Base-by-base conservation (phyloP, 2,329 filamentous ascomycete species). In the Laburnicola sp. region DNA sequence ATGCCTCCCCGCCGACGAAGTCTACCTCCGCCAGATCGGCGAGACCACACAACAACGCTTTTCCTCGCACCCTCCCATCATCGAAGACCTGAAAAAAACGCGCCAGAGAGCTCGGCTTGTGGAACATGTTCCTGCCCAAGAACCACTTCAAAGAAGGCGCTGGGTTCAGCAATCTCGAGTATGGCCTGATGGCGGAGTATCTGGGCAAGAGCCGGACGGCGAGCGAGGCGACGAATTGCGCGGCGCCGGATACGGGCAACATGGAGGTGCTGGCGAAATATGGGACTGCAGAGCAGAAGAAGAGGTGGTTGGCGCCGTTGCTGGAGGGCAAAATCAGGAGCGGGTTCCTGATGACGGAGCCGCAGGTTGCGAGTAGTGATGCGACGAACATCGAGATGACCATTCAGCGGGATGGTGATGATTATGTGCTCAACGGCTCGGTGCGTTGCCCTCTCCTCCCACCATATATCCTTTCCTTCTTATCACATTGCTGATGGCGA, bases 91-190 rank as follows among this genome's bases (percentile, higher is more conserved):
- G 64, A 97, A 97, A 82, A 77, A 59, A 89, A 91, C 74, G 94
- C 93, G 38, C 16, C 16, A 83, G 81, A 68, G 82, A 87, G 63
- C 82, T 96, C 23, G 94, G 93, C 1, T 80, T 99, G 39, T 99
- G 94, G 94, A 99, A 99, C 77, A 88, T 99, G 87, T 99, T 99
- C 80, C 76, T 99, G 62, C 90, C 94, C 59, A 93, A 89, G 78
- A 91, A 87, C 65, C 92, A 97, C 77, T 97, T 97, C 82, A 90
- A 88, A 74, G 90, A 97, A 77, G 95, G 91, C 1, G 91, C 93
- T 23, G 94, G 94, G 30, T 97, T 91, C 78, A 90, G 86, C 53
- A 99, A 97, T 75, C 80, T 99, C 56, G 94, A 99, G 76, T 99
- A 99, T 71, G 94, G 92, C 9, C 78, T 99, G 65, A 99, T 97